Evolutionary conservation across 257 asterid genomes (phyloP).

Genomic region (Rhazya stricta): DNA sequence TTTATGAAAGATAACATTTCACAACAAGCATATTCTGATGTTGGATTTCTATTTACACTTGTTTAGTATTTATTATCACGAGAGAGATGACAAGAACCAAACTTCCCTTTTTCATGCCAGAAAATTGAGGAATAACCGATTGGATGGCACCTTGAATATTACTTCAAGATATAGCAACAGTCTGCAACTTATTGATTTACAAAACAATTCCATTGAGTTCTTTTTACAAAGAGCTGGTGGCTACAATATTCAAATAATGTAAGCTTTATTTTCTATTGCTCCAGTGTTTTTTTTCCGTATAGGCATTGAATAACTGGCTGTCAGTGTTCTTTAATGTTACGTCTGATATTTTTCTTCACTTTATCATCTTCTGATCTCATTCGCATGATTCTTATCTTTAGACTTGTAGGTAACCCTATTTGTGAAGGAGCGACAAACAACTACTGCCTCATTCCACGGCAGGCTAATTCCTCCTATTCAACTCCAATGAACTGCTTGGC

Average conservation of each 20-base stretch:
- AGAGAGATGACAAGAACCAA: background rate
- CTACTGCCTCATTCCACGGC: conserved; percentile 42
- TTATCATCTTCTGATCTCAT: conserved; percentile 12
- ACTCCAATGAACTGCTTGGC: conserved; percentile 55
- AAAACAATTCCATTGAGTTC: conserved; percentile 22
- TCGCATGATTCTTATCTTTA: conserved; percentile 17
- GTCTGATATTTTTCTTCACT: conserved; percentile 7
- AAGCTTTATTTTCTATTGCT: conserved; percentile 16
- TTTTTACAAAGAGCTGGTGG: conserved; percentile 9
- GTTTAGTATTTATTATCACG: background rate
- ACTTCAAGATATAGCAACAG: conserved; percentile 17
- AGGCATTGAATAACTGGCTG: background rate
- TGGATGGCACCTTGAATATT: conserved; percentile 26
- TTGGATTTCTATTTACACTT: background rate
- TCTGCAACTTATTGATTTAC: conserved; percentile 26
- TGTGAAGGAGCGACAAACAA: conserved; percentile 34
- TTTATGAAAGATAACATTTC: background rate
- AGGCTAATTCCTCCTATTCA: conserved; percentile 32
- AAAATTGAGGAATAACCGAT: conserved; percentile 19
- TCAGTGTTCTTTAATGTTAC: background rate
- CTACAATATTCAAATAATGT: conserved; percentile 16
- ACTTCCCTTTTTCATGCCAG: conserved; percentile 15
- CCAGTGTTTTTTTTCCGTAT: background rate
- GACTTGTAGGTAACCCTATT: conserved; percentile 66
- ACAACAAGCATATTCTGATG: background rate